Conservation (phyloP, 2,329 filamentous ascomycete species). For the Colletotrichum plurivorum region DNA sequence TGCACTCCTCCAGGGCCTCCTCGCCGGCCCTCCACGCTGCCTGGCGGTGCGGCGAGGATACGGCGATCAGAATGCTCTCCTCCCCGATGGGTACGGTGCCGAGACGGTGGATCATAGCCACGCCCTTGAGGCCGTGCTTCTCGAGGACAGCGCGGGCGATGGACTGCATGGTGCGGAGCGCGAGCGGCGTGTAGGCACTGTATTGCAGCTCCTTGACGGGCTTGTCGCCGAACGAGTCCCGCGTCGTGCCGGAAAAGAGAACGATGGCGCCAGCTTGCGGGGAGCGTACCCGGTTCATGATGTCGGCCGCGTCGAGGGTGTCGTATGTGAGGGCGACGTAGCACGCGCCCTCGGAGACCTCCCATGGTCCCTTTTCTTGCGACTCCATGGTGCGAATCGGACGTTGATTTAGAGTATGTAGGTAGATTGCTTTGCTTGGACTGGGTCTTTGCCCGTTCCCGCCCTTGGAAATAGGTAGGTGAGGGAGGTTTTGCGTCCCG, state of each 20-base stretch:
- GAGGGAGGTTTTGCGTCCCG: neutral
- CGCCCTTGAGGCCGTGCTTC: slow-evolving; percentile 77
- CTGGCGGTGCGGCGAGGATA: slow-evolving; percentile 85
- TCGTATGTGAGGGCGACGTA: slow-evolving; percentile 79
- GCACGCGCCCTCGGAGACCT: slow-evolving; percentile 65
- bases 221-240: slow-evolving; percentile 80
- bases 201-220: slow-evolving; percentile 84
- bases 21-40: slow-evolving; percentile 91
- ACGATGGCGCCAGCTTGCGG: slow-evolving; percentile 83
- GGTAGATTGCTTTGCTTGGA: neutral
- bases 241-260: slow-evolving; percentile 83
- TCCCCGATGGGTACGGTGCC: slow-evolving; percentile 91
- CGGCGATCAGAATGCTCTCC: slow-evolving; percentile 91
- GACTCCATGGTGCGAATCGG: slow-evolving; percentile 4
- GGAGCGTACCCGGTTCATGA: slow-evolving; percentile 78
- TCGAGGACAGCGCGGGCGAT: slow-evolving; percentile 72
- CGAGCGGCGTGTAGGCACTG: slow-evolving; percentile 79
- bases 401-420: neutral
- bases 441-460: too few species aligned
- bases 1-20: slow-evolving; percentile 89
- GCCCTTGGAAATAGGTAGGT: neutral
- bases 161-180: slow-evolving; percentile 76
- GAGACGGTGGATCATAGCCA: slow-evolving; percentile 87
- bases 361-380: slow-evolving; percentile 47
- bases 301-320: slow-evolving; percentile 67